Conservation (phyloP, 176 grass and related monocot genomes). For the maize (Zea mays) region Zm-B73-REFERENCE-NAM-5.0 NC_050100.1:219419501-219420000, state of each 20-base stretch:
- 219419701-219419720: constrained; percentile 31
- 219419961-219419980: too few relatives aligned
- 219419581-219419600: not conserved
- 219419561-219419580: constrained; percentile 40
- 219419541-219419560: constrained; percentile 47
- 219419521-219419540: constrained; percentile 31
- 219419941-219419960: too few relatives aligned
- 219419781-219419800: constrained; percentile 27
- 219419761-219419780: constrained; percentile 9
- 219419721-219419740: constrained; percentile 38
- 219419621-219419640: constrained; percentile 60
- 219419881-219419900: too few relatives aligned
- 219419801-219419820: constrained; percentile 18
- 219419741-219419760: constrained; percentile 12
- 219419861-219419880: not conserved
- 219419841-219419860: not conserved
- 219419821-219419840: not conserved
- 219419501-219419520: too few relatives aligned
- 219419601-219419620: constrained; percentile 20
- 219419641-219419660: constrained; percentile 40
- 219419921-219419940: too few relatives aligned
- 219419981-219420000: too few relatives aligned
- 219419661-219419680: constrained; percentile 47
- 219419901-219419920: too few relatives aligned
- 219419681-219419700: constrained; percentile 33